Evolutionary conservation across 257 asterid species (phyloP).

Genomic region (Salvia miltiorrhiza): DNA sequence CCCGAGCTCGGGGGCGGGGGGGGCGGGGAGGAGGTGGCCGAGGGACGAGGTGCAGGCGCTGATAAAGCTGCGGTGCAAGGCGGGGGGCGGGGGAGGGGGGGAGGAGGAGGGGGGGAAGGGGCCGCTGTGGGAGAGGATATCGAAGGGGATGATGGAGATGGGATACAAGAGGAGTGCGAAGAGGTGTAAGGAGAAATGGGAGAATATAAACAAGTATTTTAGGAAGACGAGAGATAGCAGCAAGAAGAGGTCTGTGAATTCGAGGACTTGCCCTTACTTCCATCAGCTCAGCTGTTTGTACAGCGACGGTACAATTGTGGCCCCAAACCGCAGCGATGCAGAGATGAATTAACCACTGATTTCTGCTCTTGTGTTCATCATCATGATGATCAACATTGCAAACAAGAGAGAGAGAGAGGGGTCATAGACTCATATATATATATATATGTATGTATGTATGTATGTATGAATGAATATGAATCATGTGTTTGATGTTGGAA

Average conservation of each 20-base stretch:
- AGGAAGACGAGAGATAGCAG: conserved; percentile 70
- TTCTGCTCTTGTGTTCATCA: no score
- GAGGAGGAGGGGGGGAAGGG: conserved; percentile 31
- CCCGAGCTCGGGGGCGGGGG: neutral
- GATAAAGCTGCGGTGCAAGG: conserved; percentile 59
- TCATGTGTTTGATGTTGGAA: no score
- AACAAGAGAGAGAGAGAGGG: no score
- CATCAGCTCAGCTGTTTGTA: conserved; percentile 60
- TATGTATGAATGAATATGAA: no score
- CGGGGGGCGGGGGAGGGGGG: neutral
- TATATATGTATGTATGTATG: no score
- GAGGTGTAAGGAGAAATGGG: conserved; percentile 93
- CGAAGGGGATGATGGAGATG: conserved; percentile 64
- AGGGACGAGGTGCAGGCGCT: conserved; percentile 71
- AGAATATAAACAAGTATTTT: conserved; percentile 78
- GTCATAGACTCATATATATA: no score
- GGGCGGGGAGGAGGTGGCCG: conserved; percentile 68
- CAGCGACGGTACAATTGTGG: conserved; percentile 34
- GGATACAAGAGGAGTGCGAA: conserved; percentile 74
- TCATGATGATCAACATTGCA: no score
- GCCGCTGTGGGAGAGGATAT: conserved; percentile 81
- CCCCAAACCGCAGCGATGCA: neutral
- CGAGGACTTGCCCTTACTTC: conserved; percentile 88
- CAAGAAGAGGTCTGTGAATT: conserved; percentile 73
- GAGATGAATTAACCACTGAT: no score